Evolutionary conservation across 2,329 filamentous ascomycete species (phyloP).

Genomic region (Bretziella fagacearum): DNA sequence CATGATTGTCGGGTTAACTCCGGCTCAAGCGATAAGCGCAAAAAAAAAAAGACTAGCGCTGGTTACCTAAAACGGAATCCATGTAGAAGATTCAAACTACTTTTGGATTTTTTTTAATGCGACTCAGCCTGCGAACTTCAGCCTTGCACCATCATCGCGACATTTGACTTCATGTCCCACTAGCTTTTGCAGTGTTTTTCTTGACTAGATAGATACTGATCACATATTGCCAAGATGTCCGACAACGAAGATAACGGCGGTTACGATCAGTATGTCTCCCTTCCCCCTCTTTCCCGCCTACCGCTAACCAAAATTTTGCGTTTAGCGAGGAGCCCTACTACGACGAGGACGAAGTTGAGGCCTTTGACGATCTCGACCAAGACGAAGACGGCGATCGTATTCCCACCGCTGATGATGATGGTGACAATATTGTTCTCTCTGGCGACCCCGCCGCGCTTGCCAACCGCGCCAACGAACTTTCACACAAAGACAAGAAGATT

Average conservation of each 20-base stretch:
- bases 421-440: constrained; percentile 41
- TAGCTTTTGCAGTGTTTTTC: background rate
- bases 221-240: constrained; percentile 44
- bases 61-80: background rate
- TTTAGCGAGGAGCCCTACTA: constrained; percentile 51
- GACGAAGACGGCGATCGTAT: constrained; percentile 35
- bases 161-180: background rate
- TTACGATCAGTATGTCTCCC: constrained; percentile 35
- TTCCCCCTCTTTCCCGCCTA: background rate
- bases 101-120: background rate
- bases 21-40: constrained; percentile 2
- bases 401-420: constrained; percentile 37
- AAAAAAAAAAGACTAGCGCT: background rate
- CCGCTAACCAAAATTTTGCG: constrained; percentile 16
- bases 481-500: constrained; percentile 69
- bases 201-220: no score
- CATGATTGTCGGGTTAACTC: background rate
- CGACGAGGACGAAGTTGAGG: constrained; percentile 49
- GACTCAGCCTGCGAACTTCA: background rate
- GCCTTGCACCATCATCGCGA: background rate
- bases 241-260: constrained; percentile 52
- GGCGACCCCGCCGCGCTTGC: constrained; percentile 44
- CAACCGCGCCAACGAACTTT: constrained; percentile 36
- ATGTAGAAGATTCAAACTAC: background rate
- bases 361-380: constrained; percentile 35